phyloP scores from a whole-genome alignment of 768 basidiomycete genomes.

The Russula vinacea region DNA sequence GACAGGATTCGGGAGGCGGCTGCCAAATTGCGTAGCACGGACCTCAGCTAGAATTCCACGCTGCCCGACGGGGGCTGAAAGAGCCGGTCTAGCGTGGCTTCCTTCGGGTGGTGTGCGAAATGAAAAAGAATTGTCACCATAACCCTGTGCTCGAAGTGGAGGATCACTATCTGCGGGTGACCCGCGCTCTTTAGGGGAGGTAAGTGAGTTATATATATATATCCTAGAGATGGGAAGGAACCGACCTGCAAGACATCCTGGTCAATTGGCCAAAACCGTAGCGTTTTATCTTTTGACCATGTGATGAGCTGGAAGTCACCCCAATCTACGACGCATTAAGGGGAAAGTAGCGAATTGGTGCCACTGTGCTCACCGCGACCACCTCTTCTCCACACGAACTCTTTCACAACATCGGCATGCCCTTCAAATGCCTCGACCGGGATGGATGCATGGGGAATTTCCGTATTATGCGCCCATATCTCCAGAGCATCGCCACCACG shows the following conservation, averaged over 20 bases:
- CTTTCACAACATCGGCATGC: constrained; percentile 91
- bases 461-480: constrained; percentile 60
- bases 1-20: constrained; percentile 30
- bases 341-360: background rate
- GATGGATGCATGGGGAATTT: constrained; percentile 35
- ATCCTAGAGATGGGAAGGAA: background rate
- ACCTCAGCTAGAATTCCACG: constrained; percentile 70
- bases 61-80: constrained; percentile 67
- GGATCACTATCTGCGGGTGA: constrained; percentile 25
- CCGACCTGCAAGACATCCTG: constrained; percentile 64
- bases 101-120: constrained; percentile 54
- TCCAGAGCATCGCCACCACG: constrained; percentile 79
- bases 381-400: constrained; percentile 92
- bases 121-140: constrained; percentile 40
- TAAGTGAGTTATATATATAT: background rate
- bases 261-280: constrained; percentile 88
- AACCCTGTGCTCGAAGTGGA: constrained; percentile 22
- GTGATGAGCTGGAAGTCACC: constrained; percentile 64
- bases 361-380: constrained; percentile 44
- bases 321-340: constrained; percentile 33
- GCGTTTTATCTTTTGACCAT: constrained; percentile 86
- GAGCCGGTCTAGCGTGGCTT: constrained; percentile 25
- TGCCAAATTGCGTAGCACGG: constrained; percentile 47
- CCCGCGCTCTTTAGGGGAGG: constrained; percentile 34
- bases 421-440: constrained; percentile 81